Base-by-base conservation (phyloP, 306 rosid genomes). In the Prunus campanulata region DNA sequence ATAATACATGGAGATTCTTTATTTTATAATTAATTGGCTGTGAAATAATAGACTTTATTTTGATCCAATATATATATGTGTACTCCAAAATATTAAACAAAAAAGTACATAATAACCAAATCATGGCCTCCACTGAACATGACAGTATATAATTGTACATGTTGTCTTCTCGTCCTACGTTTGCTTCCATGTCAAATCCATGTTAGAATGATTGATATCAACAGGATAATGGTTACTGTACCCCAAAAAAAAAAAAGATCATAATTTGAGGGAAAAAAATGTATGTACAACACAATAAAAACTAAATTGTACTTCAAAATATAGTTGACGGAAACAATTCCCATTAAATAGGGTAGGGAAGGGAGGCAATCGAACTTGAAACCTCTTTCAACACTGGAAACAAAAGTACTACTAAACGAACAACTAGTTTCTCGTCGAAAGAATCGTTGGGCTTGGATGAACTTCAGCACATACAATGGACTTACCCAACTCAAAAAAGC, bases 131-230 rank as follows among this genome's bases (percentile, higher is more conserved):
- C 74, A 52, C 15, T 52, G 8, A 20, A 14, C 44, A 68, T 16
- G 71, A 12, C 47, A 68, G 27, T 50, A 11, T 3, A 50, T 50
- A 14, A 50, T 50, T 50, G 19, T 51, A 15, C 5, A 48, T 48
- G 52, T 10, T 48, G 52, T 48, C 52, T 48, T 52, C 57, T 52
- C 20, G 19, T 16, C 57, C 57, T 52, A 18, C 16, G n/a, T 52
- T 1, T 62, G 42, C 67, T 62, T 27, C 60, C 44, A 20, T 32
- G 10, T 71, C 76, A 57, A 15, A 72, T 72, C 76, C 76, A 39
- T 39, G 76, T 42, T 19, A 72, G 67, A 24, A 72, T 24, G 76
- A 57, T 72, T 5, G 55, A 57, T 57, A 29, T 54, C 66, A 20
- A 72, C 54, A 72, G 25, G 30, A 59, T 22, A 20, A 57, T 24